Percentiles rank a stretch among this genome's conserved stretches.
Evolutionary conservation across 805 yeast species (phyloP).

Genomic region (Metschnikowia lunata): DNA sequence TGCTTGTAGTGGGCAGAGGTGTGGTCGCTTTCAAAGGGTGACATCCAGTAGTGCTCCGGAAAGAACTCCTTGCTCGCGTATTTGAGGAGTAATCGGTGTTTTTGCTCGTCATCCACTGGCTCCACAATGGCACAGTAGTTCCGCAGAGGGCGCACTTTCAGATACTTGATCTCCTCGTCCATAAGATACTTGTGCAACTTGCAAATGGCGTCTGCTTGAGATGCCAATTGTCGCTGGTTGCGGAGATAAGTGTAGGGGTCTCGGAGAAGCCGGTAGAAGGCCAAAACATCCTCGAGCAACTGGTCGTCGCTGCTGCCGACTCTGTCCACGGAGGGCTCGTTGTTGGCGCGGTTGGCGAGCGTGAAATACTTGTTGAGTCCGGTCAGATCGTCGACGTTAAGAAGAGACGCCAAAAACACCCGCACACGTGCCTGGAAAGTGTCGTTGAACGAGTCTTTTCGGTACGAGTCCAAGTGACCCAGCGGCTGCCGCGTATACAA

Average conservation of each 20-base stretch:
- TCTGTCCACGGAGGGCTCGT: conserved; percentile 21
- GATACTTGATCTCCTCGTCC: conserved; percentile 26
- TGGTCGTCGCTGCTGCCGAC: conserved; percentile 19
- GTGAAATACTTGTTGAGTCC: conserved; percentile 40
- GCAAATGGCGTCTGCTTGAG: conserved; percentile 21
- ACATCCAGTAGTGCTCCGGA: conserved; percentile 35
- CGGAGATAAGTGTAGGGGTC: conserved; percentile 34
- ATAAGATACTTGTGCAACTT: conserved; percentile 28
- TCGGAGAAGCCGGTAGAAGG: conserved; percentile 26
- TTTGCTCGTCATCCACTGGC: conserved; percentile 16
- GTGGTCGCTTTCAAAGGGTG: conserved; percentile 25
- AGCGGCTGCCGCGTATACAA: conserved; percentile 16
- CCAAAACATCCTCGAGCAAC: conserved; percentile 31
- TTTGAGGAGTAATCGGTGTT: conserved; percentile 16
- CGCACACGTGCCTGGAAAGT: conserved; percentile 34
- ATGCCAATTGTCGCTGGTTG: conserved; percentile 19
- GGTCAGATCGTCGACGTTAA: conserved; percentile 40
- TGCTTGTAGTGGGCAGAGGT: conserved; percentile 16
- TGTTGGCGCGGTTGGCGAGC: conserved; percentile 24
- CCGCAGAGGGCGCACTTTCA: conserved; percentile 11
- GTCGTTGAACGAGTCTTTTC: conserved; percentile 39
- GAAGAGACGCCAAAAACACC: conserved; percentile 28
- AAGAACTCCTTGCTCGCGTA: conserved; percentile 22
- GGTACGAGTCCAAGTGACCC: conserved; percentile 27
- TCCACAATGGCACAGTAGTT: conserved; percentile 18